phyloP scores from a whole-genome alignment of 495 filamentous ascomycete genomes.

The Tuber aestivum region DNA sequence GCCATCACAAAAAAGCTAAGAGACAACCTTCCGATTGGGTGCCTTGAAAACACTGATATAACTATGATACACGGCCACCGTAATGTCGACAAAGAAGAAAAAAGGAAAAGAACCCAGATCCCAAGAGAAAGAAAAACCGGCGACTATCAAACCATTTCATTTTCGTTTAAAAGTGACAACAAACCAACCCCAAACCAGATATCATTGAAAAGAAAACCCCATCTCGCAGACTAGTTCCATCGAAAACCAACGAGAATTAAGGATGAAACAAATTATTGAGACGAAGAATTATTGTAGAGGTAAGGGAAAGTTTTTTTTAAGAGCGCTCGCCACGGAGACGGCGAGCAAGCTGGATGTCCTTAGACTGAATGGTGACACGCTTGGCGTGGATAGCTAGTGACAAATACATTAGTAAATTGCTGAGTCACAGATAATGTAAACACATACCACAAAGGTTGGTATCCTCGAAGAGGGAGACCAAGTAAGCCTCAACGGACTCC shows the following conservation, averaged over 20 bases:
- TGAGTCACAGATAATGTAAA: not conserved
- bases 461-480: slow-evolving; percentile 99
- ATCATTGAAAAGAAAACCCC: slow-evolving; percentile 21
- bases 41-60: slow-evolving; percentile 6
- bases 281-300: slow-evolving; percentile 1
- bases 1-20: not conserved
- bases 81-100: slow-evolving; percentile 33
- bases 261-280: slow-evolving; percentile 14
- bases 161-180: slow-evolving; percentile 41
- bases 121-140: slow-evolving; percentile 40
- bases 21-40: not conserved
- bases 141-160: slow-evolving; percentile 41
- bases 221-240: not conserved
- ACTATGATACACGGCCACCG: slow-evolving; percentile 38
- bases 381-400: slow-evolving; percentile 86
- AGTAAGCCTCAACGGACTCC: slow-evolving; percentile 99
- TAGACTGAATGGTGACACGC: slow-evolving; percentile 93
- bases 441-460: slow-evolving; percentile 84
- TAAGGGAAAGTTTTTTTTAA: slow-evolving; percentile 47
- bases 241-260: slow-evolving; percentile 16
- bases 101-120: slow-evolving; percentile 39
- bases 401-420: slow-evolving; percentile 21
- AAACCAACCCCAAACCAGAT: slow-evolving; percentile 26
- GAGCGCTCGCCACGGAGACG: slow-evolving; percentile 94
- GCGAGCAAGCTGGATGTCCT: slow-evolving; percentile 96